Conservation (phyloP, 2,329 filamentous ascomycete species). For the Zasmidium cellare region DNA sequence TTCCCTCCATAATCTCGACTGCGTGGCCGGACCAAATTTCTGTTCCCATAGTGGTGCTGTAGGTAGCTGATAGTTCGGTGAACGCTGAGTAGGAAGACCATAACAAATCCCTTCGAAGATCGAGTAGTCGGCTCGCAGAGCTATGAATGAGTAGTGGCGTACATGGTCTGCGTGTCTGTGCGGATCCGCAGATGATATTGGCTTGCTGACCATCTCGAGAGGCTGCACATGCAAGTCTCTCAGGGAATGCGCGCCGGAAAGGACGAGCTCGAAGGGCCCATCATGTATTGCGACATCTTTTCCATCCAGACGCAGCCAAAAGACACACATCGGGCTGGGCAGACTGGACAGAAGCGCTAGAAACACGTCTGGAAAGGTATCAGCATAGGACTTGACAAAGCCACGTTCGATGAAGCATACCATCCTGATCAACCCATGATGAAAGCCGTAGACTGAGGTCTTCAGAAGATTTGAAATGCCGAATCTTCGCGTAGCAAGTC, state of each 20-base stretch:
- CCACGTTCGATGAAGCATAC: not conserved
- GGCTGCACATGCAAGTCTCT: not conserved
- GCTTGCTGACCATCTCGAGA: not conserved
- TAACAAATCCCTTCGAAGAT: not conserved
- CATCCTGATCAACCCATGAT: conserved; percentile 20
- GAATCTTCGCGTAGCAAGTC: conserved; percentile 40
- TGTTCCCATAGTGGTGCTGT: not conserved
- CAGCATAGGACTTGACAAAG: not conserved
- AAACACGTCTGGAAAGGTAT: not conserved
- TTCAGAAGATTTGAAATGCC: conserved; percentile 56
- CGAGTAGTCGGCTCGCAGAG: not conserved
- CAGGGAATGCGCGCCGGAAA: not conserved
- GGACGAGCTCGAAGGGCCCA: not conserved
- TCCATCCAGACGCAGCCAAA: not conserved
- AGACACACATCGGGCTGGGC: not conserved
- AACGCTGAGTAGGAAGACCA: not conserved
- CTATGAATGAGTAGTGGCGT: not conserved
- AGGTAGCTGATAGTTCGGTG: not conserved
- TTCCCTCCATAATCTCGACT: not conserved
- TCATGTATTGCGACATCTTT: not conserved
- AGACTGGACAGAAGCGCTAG: not conserved
- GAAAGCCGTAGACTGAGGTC: conserved; percentile 52
- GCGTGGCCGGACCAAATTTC: not conserved
- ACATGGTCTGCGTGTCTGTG: not conserved
- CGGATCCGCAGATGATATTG: not conserved